Evolutionary conservation across 108 stramenopile species (phyloP).

Genomic region (Nitzschia inconspicua): DNA sequence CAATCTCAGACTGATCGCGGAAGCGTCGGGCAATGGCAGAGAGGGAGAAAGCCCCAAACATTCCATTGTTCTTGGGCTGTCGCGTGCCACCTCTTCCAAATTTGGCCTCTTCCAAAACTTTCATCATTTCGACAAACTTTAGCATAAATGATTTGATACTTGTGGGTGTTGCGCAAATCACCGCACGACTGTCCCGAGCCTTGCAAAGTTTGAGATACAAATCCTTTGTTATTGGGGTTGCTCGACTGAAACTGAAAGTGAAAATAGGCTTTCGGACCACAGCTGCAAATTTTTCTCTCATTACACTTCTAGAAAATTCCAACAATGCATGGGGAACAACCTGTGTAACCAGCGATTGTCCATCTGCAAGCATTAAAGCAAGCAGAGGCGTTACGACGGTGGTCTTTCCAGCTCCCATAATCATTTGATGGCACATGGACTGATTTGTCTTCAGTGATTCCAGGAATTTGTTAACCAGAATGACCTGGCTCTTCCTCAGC

Average conservation of each 20-base stretch:
- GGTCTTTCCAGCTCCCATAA: constrained; percentile 99
- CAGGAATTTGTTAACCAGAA: constrained; percentile 93
- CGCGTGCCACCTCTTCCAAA: constrained; percentile 43
- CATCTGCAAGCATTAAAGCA: constrained; percentile 96
- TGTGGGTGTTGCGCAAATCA: constrained; percentile 96
- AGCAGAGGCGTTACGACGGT: constrained; percentile 98
- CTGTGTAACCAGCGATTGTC: constrained; percentile 92
- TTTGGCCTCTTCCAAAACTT: constrained; percentile 87
- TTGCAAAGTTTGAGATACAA: constrained; percentile 93
- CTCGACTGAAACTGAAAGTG: constrained; percentile 95
- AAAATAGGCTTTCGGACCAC: constrained; percentile 96
- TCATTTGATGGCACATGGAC: constrained; percentile 99
- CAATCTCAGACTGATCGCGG: constrained; percentile 72
- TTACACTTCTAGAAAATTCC: constrained; percentile 94
- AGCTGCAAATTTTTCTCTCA: constrained; percentile 96
- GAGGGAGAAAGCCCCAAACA: constrained; percentile 67
- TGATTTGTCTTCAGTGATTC: constrained; percentile 55
- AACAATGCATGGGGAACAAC: constrained; percentile 98
- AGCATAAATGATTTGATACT: constrained; percentile 97
- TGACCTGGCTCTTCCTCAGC: constrained; percentile 95
- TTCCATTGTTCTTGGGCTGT: constrained; percentile 37
- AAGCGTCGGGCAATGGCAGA: constrained; percentile 83
- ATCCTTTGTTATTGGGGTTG: constrained; percentile 86
- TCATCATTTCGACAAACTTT: constrained; percentile 97
- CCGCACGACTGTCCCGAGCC: constrained; percentile 90